Evolutionary conservation across 768 basidiomycete species (phyloP).

Genomic region (Cubamyces lactineus): DNA sequence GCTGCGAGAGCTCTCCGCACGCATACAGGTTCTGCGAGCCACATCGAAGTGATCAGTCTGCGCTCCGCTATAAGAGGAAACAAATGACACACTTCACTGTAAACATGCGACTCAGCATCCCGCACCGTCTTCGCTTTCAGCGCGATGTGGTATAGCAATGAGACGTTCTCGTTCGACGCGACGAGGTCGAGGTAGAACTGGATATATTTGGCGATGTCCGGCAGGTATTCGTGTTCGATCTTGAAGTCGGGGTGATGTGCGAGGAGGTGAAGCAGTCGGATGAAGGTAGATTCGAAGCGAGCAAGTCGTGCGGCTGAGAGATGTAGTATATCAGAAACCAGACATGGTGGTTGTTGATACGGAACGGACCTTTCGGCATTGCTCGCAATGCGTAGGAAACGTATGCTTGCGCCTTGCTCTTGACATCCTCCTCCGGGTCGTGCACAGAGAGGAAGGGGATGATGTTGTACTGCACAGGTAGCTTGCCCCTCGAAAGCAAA

Average conservation of each 20-base stretch:
- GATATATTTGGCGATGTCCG: conserved; percentile 88
- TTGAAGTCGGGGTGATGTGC: conserved; percentile 96
- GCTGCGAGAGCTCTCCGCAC: conserved; percentile 86
- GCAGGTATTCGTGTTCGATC: conserved; percentile 64
- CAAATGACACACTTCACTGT: conserved; percentile 61
- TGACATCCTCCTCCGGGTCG: conserved; percentile 88
- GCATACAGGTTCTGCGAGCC: conserved; percentile 77
- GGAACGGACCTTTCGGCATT: conserved; percentile 46
- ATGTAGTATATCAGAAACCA: background rate
- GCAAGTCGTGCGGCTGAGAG: conserved; percentile 56
- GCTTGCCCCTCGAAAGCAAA: conserved; percentile 63
- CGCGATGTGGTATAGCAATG: conserved; percentile 82
- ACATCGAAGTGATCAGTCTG: background rate
- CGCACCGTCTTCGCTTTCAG: conserved; percentile 84
- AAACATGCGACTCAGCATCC: conserved; percentile 68
- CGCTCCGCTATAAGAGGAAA: background rate
- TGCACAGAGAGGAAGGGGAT: conserved; percentile 88
- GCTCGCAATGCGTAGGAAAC: conserved; percentile 51
- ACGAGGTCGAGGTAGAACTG: conserved; percentile 85
- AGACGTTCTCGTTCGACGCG: conserved; percentile 78
- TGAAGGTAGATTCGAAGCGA: conserved; percentile 80
- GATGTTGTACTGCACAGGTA: conserved; percentile 75
- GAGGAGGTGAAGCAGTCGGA: conserved; percentile 83
- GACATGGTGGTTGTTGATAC: background rate
- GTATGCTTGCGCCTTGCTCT: conserved; percentile 60